phyloP scores from a whole-genome alignment of 1,139 yeast genomes.

The Blastobotrys malaysiensis region DNA sequence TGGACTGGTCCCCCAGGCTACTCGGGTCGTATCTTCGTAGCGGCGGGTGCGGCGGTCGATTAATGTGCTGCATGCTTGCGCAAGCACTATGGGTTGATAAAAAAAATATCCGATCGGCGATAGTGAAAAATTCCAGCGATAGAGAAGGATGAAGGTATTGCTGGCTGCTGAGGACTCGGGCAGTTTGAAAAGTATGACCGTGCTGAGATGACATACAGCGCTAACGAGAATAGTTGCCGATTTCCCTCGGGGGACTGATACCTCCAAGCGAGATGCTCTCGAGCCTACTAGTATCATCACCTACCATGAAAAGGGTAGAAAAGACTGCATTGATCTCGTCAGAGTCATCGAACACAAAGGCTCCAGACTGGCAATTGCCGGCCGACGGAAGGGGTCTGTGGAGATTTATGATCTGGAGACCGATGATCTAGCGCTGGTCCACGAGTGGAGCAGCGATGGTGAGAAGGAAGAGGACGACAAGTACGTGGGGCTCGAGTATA shows the following conservation, averaged over 20 bases:
- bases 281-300: slow-evolving; percentile 25
- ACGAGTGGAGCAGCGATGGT: slow-evolving; percentile 6
- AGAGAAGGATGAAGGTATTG: slow-evolving; percentile 31
- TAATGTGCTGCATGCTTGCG: slow-evolving; percentile 1
- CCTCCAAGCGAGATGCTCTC: slow-evolving; percentile 28
- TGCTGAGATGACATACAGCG: not conserved
- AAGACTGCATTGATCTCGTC: slow-evolving; percentile 26
- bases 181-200: slow-evolving; percentile 27
- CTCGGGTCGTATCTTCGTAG: too few species aligned
- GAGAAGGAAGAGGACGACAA: slow-evolving; percentile 2
- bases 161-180: slow-evolving; percentile 37
- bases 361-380: slow-evolving; percentile 19
- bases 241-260: slow-evolving; percentile 29
- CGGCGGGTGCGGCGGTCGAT: too few species aligned
- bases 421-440: slow-evolving; percentile 15
- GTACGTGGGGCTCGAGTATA: slow-evolving; percentile 13
- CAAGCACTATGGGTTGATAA: not conserved
- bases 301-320: slow-evolving; percentile 26
- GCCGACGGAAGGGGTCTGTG: slow-evolving; percentile 25
- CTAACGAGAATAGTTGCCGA: slow-evolving; percentile 18
- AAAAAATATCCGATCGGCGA: slow-evolving; percentile 2
- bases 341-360: slow-evolving; percentile 14
- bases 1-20: too few species aligned
- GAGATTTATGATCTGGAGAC: slow-evolving; percentile 18
- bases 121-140: not conserved